phyloP scores from a whole-genome alignment of 2,329 filamentous ascomycete species.

The Elsinoe arachidis region DNA sequence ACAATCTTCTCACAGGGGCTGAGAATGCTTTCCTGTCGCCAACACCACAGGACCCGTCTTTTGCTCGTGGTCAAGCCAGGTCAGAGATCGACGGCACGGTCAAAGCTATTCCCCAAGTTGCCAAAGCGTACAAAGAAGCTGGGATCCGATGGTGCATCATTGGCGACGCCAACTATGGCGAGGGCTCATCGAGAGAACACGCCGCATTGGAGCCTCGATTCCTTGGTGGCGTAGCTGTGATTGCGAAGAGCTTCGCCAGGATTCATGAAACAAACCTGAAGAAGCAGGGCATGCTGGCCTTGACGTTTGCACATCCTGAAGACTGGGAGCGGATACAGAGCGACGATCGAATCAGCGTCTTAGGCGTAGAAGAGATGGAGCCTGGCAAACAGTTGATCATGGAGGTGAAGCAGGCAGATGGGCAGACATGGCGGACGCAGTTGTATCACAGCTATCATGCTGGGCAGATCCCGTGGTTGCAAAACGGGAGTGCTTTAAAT shows the following conservation, averaged over 20 bases:
- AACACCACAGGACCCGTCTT: conserved; percentile 92
- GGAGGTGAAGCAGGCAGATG: no score
- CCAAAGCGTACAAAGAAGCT: conserved; percentile 72
- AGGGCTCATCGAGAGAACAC: conserved; percentile 95
- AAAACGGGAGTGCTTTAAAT: no score
- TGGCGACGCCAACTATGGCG: conserved; percentile 99
- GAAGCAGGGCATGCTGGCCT: conserved; percentile 99
- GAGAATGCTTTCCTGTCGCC: conserved; percentile 36
- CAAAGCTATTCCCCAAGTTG: no score
- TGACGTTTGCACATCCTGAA: conserved; percentile 87
- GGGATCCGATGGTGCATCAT: conserved; percentile 94
- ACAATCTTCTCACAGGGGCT: conserved; percentile 98
- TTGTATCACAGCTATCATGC: no score
- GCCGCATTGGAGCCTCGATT: conserved; percentile 95
- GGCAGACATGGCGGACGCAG: no score
- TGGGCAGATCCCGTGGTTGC: no score
- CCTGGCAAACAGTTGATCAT: no score
- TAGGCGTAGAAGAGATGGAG: no score
- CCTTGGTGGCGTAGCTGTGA: conserved; percentile 93
- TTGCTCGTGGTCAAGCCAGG: conserved; percentile 61
- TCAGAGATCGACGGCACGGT: no score
- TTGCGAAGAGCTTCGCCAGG: conserved; percentile 91
- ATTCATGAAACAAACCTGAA: conserved; percentile 99
- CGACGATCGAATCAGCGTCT: no score
- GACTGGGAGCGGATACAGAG: conserved; percentile 84